phyloP scores from a whole-genome alignment of 192 early-diverging fungal genomes.

The Chytriomyces confervae region DNA sequence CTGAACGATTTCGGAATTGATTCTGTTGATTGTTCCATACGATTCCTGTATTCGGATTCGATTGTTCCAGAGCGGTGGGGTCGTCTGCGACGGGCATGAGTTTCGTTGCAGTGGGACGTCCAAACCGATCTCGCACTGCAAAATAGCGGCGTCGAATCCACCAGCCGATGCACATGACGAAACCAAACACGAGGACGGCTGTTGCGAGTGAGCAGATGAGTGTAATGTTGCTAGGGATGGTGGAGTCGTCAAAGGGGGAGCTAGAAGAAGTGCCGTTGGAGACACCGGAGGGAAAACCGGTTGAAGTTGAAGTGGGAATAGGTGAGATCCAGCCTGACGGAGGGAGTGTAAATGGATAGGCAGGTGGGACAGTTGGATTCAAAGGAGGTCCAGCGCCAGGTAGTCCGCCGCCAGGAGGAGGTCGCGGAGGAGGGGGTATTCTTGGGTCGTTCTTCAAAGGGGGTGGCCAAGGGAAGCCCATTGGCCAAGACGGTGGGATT shows the following conservation, averaged over 20 bases:
- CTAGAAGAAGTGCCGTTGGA: not conserved
- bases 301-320: not conserved
- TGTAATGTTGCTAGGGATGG: not conserved
- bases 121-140: not conserved
- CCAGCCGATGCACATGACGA: no score
- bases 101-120: not conserved
- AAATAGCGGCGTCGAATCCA: not conserved
- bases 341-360: not conserved
- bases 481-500: not conserved
- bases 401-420: no score
- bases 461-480: not conserved
- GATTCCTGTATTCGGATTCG: not conserved
- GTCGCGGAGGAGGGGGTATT: not conserved
- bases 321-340: not conserved
- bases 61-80: not conserved
- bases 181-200: not conserved
- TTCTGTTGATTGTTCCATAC: not conserved
- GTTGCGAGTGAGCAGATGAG: not conserved
- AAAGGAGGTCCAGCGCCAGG: no score
- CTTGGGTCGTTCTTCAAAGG: not conserved
- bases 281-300: not conserved
- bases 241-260: not conserved
- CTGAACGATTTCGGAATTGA: not conserved
- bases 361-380: no score
- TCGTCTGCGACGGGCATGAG: not conserved